phyloP scores from a whole-genome alignment of 2,329 filamentous ascomycete genomes.

The Nigrospora oryzae region DNA sequence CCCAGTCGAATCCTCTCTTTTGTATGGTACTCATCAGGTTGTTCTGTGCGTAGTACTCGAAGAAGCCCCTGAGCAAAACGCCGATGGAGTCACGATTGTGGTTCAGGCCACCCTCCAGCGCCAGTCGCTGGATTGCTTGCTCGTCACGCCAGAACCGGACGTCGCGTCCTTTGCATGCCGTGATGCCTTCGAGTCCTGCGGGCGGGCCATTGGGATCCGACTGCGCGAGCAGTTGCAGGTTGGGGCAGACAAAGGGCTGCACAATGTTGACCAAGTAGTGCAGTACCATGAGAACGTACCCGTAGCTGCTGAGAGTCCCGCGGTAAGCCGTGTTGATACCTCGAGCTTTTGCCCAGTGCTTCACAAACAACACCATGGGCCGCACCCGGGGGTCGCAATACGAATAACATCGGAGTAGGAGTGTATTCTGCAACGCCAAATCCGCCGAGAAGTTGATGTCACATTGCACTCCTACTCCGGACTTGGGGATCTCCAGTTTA shows the following conservation, averaged over 20 bases:
- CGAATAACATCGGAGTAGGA: constrained; percentile 75
- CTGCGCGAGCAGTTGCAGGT: constrained; percentile 57
- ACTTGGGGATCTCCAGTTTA: constrained; percentile 68
- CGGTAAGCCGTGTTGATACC: constrained; percentile 82
- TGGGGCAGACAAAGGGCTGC: constrained; percentile 73
- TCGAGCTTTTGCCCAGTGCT: constrained; percentile 80
- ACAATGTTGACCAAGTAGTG: constrained; percentile 84
- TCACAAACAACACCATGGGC: constrained; percentile 76
- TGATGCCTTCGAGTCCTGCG: constrained; percentile 27
- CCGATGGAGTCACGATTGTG: constrained; percentile 64
- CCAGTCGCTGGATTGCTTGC: constrained; percentile 54
- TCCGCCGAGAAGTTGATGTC: constrained; percentile 89
- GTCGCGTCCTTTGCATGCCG: constrained; percentile 54
- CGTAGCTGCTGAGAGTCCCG: constrained; percentile 81
- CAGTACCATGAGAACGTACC: constrained; percentile 85
- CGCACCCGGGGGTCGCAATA: constrained; percentile 69
- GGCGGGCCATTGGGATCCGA: constrained; percentile 26
- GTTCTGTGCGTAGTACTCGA: constrained; percentile 71
- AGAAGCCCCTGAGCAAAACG: constrained; percentile 71
- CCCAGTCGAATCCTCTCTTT: constrained; percentile 67
- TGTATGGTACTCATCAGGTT: constrained; percentile 41
- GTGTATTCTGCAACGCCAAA: constrained; percentile 75
- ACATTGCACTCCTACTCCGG: constrained; percentile 73
- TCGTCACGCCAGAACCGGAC: constrained; percentile 76
- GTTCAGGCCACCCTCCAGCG: constrained; percentile 50